Evolutionary conservation across 345 rosid genomes (phyloP), one percentile per base, ranked within the genome.

Genomic region (Barbarea vulgaris): DNA sequence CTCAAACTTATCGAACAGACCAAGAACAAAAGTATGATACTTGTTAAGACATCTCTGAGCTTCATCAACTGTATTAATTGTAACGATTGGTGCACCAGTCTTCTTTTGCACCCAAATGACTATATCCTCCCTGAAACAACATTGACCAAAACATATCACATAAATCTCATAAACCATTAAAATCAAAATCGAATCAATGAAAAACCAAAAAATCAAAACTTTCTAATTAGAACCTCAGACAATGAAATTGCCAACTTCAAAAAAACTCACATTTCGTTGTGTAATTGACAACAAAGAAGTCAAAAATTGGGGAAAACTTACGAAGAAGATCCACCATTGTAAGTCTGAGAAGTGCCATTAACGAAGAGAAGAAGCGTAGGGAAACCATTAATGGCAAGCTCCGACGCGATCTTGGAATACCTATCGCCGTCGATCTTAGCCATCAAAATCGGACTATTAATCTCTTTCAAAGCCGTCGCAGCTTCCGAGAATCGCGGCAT

Each of bases 371-470:
- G 83, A 84, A 93, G 67, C 60, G 92, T 91, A 27, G 97, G 97
- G 73, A 89, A 91, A 21, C 96, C 97, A 46, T 83, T 90, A 81
- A 93, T 85, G 24, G 74, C 84, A 41, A 91, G 84, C 65, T 24
- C 21, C 7, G 93, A 85, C 52, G 97, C 98, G 1, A 80, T 86
- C 70, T 87, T 87, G 0, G 88, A 78, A 68, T 86, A 85, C 73
- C 97, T 81, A 56, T 93, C 97, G 5, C 90, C 96, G 62, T 93
- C 98, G 63, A 93, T 82, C 76, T 93, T 93, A 54, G 97, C 86
- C 97, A 93, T 78, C 86, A 88, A 72, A 63, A 93, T 69, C 22
- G 80, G 55, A 64, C 87, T 87, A 27, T 85, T 87, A 31, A 84
- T 50, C 68, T 88, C 98, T 74, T 83, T 87, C 66, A 93, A 85